These are phyloP conservation scores for Ceratobasidium papillatum DNA, from an alignment of 1,284 basidiomycete species.

Conservation along the genomic window DNA sequence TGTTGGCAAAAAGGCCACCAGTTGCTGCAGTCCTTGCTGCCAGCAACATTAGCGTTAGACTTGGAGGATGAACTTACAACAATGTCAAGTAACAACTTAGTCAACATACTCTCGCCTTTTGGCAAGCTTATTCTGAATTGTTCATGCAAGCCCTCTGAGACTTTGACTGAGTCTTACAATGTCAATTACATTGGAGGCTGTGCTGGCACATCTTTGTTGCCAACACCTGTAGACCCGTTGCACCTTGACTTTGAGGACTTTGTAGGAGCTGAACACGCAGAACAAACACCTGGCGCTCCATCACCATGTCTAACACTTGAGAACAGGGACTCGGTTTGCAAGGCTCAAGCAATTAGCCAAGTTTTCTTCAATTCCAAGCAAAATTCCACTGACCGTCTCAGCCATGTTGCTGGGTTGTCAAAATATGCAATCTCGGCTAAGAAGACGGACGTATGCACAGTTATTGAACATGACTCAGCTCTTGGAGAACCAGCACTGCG, in stretches of 20 bases:
- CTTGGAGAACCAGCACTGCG: neutral
- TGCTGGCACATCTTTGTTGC: neutral
- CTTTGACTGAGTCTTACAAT: neutral
- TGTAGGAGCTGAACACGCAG: neutral
- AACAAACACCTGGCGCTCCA: neutral
- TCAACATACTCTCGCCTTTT: neutral
- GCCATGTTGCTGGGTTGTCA: neutral
- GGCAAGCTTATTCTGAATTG: neutral
- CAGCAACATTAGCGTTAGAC: neutral
- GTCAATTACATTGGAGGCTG: neutral
- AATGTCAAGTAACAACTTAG: neutral
- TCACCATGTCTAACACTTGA: neutral
- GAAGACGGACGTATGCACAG: neutral
- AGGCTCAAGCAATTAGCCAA: neutral
- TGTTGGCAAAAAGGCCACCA: slow-evolving; percentile 49
- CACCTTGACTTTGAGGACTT: neutral
- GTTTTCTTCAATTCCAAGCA: neutral
- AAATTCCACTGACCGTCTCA: neutral
- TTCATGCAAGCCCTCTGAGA: neutral
- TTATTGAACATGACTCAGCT: neutral
- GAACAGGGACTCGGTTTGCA: neutral
- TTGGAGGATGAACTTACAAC: neutral
- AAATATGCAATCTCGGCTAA: neutral
- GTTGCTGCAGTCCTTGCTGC: neutral
- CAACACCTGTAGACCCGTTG: neutral